These are phyloP conservation scores for Cercophora samala DNA, from an alignment of 495 filamentous ascomycete species.

Conservation along the genomic window DNA sequence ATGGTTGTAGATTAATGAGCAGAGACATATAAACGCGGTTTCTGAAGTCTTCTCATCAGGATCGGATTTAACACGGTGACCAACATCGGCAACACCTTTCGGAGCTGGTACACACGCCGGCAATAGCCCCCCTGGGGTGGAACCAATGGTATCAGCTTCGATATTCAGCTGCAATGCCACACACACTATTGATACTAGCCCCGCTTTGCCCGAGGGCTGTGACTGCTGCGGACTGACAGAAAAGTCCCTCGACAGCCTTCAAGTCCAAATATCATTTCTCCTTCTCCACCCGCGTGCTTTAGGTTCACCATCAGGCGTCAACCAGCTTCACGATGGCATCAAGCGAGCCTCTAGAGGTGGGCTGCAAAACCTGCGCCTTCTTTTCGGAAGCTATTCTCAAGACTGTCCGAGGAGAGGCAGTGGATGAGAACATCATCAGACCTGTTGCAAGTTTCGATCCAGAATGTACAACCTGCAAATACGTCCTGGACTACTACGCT, in stretches of 20 bases:
- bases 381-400: neutral
- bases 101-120: too few species aligned
- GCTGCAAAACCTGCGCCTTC: neutral
- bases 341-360: neutral
- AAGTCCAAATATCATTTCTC: neutral
- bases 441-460: neutral
- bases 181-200: neutral
- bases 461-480: neutral
- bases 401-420: neutral
- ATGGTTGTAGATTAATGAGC: neutral
- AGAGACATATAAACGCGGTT: neutral
- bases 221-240: neutral
- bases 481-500: neutral
- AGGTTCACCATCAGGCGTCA: neutral
- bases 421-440: neutral
- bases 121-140: neutral
- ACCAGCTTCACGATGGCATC: neutral
- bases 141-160: neutral
- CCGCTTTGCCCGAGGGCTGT: neutral
- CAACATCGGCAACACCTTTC: too few species aligned
- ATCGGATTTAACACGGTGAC: neutral
- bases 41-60: neutral
- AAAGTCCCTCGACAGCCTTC: neutral
- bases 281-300: neutral
- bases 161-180: neutral